Percentiles rank a stretch among this genome's conserved stretches.
phyloP scores from a whole-genome alignment of 1,284 basidiomycete genomes.

The Peniophora sp. region DNA sequence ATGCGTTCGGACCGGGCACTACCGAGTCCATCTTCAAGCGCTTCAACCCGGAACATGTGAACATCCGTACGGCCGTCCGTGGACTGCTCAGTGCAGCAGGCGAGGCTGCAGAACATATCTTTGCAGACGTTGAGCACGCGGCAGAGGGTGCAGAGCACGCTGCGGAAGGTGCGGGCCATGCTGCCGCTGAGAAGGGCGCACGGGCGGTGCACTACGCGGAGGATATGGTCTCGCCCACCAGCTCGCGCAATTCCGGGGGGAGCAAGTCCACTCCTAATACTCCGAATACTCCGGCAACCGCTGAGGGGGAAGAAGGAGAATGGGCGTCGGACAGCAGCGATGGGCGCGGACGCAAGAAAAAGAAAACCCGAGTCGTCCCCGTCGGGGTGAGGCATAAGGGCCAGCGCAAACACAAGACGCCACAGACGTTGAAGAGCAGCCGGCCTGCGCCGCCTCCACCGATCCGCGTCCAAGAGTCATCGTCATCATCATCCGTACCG shows the following conservation, averaged over 20 bases:
- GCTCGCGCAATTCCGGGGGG: background rate
- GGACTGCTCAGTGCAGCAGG: slow-evolving; percentile 13
- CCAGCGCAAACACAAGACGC: background rate
- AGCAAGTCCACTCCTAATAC: background rate
- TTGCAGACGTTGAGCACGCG: slow-evolving; percentile 19
- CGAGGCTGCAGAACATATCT: slow-evolving; percentile 20
- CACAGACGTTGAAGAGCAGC: background rate
- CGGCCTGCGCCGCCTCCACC: background rate
- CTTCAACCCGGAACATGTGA: slow-evolving; percentile 15
- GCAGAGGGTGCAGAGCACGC: slow-evolving; percentile 25
- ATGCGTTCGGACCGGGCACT: slow-evolving; percentile 27
- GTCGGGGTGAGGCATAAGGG: background rate
- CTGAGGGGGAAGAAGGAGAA: slow-evolving; percentile 33
- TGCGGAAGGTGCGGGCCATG: slow-evolving; percentile 22
- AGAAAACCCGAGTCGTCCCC: too few species aligned
- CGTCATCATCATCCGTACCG: background rate
- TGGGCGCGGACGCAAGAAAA: slow-evolving; percentile 10
- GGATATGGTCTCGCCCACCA: background rate
- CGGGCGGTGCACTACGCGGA: background rate
- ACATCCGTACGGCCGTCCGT: slow-evolving; percentile 10
- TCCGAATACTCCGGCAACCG: slow-evolving; percentile 10
- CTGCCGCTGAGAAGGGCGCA: slow-evolving; percentile 1
- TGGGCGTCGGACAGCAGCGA: slow-evolving; percentile 38
- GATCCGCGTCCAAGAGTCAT: background rate
- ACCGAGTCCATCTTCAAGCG: slow-evolving; percentile 13